phyloP scores from a whole-genome alignment of 2,329 filamentous ascomycete genomes.

The Microthyrium microscopicum region DNA sequence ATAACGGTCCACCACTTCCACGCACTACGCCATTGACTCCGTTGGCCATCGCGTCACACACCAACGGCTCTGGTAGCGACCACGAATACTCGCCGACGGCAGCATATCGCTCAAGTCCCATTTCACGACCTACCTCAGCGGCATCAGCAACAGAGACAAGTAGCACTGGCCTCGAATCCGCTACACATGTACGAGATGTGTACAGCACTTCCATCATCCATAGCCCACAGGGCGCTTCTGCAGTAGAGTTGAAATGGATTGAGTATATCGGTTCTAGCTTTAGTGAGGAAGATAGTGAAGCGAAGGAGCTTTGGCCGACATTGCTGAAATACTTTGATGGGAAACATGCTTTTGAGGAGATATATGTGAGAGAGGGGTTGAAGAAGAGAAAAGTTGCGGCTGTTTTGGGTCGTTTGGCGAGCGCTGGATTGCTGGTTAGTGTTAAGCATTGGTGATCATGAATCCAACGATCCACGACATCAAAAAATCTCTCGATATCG shows the following conservation, averaged over 20 bases:
- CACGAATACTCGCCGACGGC: conserved; percentile 27
- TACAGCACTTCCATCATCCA: conserved; percentile 37
- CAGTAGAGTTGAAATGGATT: conserved; percentile 58
- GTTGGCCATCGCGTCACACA: too few relatives aligned
- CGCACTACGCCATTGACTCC: conserved; percentile 21
- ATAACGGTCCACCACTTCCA: conserved; percentile 10
- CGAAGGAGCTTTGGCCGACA: conserved; percentile 51
- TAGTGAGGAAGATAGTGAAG: conserved; percentile 30
- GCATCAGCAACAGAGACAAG: not conserved
- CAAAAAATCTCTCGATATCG: conserved; percentile 16
- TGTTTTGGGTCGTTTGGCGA: conserved; percentile 47
- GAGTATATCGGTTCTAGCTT: conserved; percentile 23
- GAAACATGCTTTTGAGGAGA: conserved; percentile 65
- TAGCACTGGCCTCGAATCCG: not conserved
- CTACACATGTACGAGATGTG: conserved; percentile 1
- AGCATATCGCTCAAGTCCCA: not conserved
- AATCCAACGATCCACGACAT: not conserved
- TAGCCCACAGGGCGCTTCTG: conserved; percentile 62
- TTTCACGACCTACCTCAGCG: not conserved
- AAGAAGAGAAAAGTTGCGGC: conserved; percentile 54
- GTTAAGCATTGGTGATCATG: conserved; percentile 22
- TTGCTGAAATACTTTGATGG: conserved; percentile 84
- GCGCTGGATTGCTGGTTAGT: conserved; percentile 39
- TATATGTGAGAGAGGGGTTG: conserved; percentile 69
- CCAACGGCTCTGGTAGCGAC: conserved; percentile 39